A percentile compares a stretch with the other conserved stretches of the same genome.
These are phyloP conservation scores for Beta corolliflora DNA, from an alignment of 179 eudicot species.

Conservation along the genomic window DNA sequence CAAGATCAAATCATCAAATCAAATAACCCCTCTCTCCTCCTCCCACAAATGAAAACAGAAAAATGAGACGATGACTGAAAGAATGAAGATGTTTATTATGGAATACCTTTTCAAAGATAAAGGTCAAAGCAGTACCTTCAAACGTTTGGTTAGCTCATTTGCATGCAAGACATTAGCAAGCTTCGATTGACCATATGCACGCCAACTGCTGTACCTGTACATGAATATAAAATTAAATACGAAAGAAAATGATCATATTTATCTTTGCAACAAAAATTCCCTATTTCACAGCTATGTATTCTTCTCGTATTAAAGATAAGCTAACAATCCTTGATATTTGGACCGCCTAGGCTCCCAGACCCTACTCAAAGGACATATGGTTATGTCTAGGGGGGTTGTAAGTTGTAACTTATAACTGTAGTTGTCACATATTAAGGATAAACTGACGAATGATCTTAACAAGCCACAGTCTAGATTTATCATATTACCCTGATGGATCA, in stretches of 20 bases:
- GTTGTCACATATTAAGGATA: no score
- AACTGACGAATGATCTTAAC: neutral
- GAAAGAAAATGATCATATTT: neutral
- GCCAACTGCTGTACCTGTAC: slow-evolving; percentile 56
- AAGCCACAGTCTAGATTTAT: neutral
- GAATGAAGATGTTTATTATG: neutral
- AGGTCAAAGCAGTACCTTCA: slow-evolving; percentile 49
- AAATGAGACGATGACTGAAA: neutral
- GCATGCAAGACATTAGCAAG: slow-evolving; percentile 80
- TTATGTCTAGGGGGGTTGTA: neutral
- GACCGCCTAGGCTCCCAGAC: neutral
- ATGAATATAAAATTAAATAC: slow-evolving; percentile 2
- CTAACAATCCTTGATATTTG: neutral
- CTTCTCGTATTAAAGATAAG: neutral
- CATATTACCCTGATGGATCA: slow-evolving; percentile 55
- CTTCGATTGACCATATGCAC: slow-evolving; percentile 87
- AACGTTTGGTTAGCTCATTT: slow-evolving; percentile 58
- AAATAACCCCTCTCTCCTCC: neutral
- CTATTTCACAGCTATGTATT: neutral
- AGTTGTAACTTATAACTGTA: neutral
- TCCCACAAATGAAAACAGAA: neutral
- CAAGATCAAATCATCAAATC: neutral
- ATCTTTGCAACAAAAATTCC: neutral
- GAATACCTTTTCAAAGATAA: neutral
- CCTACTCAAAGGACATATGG: neutral